phyloP scores from a whole-genome alignment of 805 yeast genomes.

The Candida railenensis region DNA sequence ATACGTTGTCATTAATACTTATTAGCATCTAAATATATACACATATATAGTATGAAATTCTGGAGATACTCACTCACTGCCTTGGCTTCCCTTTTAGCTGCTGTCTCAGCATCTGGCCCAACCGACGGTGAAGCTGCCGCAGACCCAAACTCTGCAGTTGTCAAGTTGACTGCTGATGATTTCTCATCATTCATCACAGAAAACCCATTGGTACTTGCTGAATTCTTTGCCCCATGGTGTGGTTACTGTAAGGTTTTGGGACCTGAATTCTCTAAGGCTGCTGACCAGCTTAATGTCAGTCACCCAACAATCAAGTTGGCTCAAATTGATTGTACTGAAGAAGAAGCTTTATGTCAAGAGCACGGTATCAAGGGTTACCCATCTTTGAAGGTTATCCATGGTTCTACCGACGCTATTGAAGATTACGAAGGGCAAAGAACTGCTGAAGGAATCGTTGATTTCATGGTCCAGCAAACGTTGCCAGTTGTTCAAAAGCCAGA shows the following conservation, averaged over 20 bases:
- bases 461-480: slow-evolving; percentile 76
- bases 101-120: slow-evolving; percentile 40
- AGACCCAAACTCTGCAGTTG: slow-evolving; percentile 83
- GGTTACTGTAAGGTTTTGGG: slow-evolving; percentile 91
- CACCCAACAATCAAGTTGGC: slow-evolving; percentile 67
- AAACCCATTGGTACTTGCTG: slow-evolving; percentile 80
- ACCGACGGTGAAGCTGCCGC: slow-evolving; percentile 65
- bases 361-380: slow-evolving; percentile 82
- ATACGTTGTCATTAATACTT: no score
- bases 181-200: slow-evolving; percentile 65
- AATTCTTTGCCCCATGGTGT: slow-evolving; percentile 97
- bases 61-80: slow-evolving; percentile 38
- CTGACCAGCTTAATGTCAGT: slow-evolving; percentile 52
- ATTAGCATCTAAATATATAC: neutral
- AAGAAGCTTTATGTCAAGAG: slow-evolving; percentile 65
- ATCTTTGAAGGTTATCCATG: slow-evolving; percentile 73
- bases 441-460: slow-evolving; percentile 71
- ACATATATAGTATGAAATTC: slow-evolving; percentile 32
- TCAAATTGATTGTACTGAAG: slow-evolving; percentile 83
- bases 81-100: slow-evolving; percentile 36
- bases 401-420: slow-evolving; percentile 39
- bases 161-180: slow-evolving; percentile 64
- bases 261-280: slow-evolving; percentile 76
- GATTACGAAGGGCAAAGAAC: slow-evolving; percentile 87
- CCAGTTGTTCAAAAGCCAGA: slow-evolving; percentile 60